phyloP scores from a whole-genome alignment of 2,329 filamentous ascomycete genomes.

The Talaromyces sp. region DNA sequence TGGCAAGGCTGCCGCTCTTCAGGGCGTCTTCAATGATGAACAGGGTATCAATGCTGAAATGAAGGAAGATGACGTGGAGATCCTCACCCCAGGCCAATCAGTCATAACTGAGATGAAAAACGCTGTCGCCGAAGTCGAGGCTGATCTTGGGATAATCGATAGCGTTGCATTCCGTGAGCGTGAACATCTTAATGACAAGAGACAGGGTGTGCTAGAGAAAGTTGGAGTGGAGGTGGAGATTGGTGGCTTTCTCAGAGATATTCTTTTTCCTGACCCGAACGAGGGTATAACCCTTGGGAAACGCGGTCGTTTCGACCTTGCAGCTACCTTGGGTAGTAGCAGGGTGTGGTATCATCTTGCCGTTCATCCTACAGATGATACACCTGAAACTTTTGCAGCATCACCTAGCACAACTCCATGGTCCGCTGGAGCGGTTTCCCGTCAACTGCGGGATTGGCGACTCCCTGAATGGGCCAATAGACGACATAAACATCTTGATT shows the following conservation, averaged over 20 bases:
- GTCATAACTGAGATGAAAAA: slow-evolving; percentile 83
- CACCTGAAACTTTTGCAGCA: slow-evolving; percentile 69
- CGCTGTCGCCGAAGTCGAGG: slow-evolving; percentile 71
- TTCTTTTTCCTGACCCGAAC: slow-evolving; percentile 74
- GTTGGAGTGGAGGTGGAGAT: slow-evolving; percentile 76
- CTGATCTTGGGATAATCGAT: slow-evolving; percentile 72
- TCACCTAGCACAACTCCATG: slow-evolving; percentile 74
- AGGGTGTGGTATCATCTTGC: slow-evolving; percentile 93
- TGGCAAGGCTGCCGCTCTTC: slow-evolving; percentile 83
- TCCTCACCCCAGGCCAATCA: slow-evolving; percentile 70
- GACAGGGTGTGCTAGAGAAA: slow-evolving; percentile 81
- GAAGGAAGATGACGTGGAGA: slow-evolving; percentile 88
- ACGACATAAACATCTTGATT: slow-evolving; percentile 85
- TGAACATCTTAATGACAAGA: slow-evolving; percentile 74
- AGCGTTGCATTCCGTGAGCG: slow-evolving; percentile 67
- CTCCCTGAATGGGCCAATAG: slow-evolving; percentile 96
- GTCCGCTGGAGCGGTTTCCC: slow-evolving; percentile 89
- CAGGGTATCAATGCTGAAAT: slow-evolving; percentile 94
- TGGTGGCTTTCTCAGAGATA: slow-evolving; percentile 74
- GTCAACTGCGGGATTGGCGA: slow-evolving; percentile 89
- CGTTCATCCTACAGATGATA: slow-evolving; percentile 85
- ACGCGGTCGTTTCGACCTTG: slow-evolving; percentile 73
- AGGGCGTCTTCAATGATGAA: slow-evolving; percentile 88
- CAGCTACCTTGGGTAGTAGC: slow-evolving; percentile 72
- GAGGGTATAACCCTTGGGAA: slow-evolving; percentile 79